Evolutionary conservation across 1,139 yeast genomes (phyloP).

Genomic region (Nakaseomyces uthaithaninus): DNA sequence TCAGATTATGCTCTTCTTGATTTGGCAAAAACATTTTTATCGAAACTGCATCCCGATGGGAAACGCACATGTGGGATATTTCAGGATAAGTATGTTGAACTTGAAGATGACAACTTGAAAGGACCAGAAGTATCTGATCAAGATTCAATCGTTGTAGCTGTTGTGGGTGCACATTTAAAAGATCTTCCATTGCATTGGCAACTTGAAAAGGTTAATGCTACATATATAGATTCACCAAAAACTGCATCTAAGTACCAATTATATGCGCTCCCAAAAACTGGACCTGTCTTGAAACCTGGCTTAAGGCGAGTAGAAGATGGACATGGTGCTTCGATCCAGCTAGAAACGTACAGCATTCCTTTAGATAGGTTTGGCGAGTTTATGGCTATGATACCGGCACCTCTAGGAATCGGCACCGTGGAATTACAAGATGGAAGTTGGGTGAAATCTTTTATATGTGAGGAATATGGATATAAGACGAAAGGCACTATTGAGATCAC

Average conservation of each 20-base stretch:
- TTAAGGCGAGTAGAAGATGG: constrained; percentile 53
- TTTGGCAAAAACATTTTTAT: constrained; percentile 64
- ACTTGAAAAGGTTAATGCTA: constrained; percentile 76
- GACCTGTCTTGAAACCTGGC: constrained; percentile 83
- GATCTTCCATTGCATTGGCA: constrained; percentile 95
- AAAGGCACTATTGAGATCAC: constrained; percentile 75
- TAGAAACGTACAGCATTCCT: constrained; percentile 83
- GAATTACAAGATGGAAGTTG: constrained; percentile 71
- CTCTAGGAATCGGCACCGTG: constrained; percentile 88
- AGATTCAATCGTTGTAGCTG: constrained; percentile 60
- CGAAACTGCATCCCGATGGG: constrained; percentile 40
- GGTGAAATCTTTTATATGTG: constrained; percentile 92
- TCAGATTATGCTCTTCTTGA: constrained; percentile 85
- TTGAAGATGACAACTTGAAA: constrained; percentile 36
- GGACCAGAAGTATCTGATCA: constrained; percentile 36
- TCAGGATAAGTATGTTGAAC: constrained; percentile 16
- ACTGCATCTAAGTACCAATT: constrained; percentile 69
- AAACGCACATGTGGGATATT: constrained; percentile 43
- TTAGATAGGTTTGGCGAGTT: constrained; percentile 68
- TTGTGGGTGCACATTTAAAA: constrained; percentile 88
- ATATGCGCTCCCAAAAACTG: constrained; percentile 68
- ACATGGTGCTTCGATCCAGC: constrained; percentile 52
- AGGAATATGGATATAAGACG: constrained; percentile 68
- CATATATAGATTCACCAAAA: constrained; percentile 52
- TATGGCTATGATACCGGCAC: constrained; percentile 83